Base-by-base conservation (phyloP, 495 filamentous ascomycete genomes). In the Penicillium malachiteum region DNA sequence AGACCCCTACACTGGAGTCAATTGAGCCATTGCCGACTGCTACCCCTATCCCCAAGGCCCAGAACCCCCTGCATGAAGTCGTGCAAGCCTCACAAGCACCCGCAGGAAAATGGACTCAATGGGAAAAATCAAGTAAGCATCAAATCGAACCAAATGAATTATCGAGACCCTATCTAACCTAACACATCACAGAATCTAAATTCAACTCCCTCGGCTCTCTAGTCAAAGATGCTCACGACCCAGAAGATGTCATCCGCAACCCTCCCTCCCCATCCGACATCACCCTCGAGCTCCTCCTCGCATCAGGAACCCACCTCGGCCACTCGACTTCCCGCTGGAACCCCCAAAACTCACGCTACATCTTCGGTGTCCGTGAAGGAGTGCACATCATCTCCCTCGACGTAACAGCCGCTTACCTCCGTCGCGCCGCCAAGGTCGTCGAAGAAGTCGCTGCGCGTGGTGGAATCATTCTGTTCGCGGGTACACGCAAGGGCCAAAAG, bases 321-420 rank as follows among this genome's bases (percentile, higher is more conserved):
- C 94, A 97, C 76, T 80, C 87, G 61, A 94, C 89, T 3, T 91
- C 91, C 44, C 84, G 92, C 52, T 98, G 94, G 94, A 95, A 97
- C 76, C 93, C 95, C 12, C 85, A 85, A 38, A 98, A 97, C 78
- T 85, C 90, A 47, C 86, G 90, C 38, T 97, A 97, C 75, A 97
- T 98, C 71, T 92, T 89, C 69, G 94, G 94, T 64, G 85, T 95
- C 57, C 84, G 93, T 16, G 83, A 92, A 51, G 90, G 87, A 45
- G 87, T 96, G 57, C 94, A 98, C 75, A 93, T 98, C 68, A 94
- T 98, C 71, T 88, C 85, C 9, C 84, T 97, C 3, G 94, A 97
- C 66, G 73, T 82, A 50, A 97, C 88, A 14, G 90, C 91, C 5
- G 86, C 91, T 11, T 85, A 97, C 70, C 82, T 98, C 32, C 87